Base-by-base conservation (phyloP, 169 alveolate genomes). In the Cryptosporidium ubiquitum region DNA sequence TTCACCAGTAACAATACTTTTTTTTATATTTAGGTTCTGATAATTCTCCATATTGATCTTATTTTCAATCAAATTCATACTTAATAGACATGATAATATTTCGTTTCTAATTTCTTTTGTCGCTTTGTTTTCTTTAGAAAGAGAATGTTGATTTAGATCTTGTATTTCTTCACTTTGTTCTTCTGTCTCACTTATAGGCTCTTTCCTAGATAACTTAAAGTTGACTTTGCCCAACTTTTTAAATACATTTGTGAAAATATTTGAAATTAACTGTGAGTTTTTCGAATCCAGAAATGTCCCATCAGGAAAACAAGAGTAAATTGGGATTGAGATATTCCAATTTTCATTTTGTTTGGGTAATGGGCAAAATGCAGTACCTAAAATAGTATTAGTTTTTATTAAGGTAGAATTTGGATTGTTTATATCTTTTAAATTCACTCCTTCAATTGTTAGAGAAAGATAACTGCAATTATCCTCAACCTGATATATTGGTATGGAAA, bases 331-430 rank as follows among this genome's bases (percentile, higher is more conserved):
- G 10, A 79, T 23, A 42, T 79, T 31, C 89, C 89, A 79, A 12
- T 42, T 29, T 23, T 64, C 42, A 64, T 79, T 64, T 40, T 44
- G 37, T 0, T 60, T 42, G 1, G 89, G 89, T 29, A 79, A 64
- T 16, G 89, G 89, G 40, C 89, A 79, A 79, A 61, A 79, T 16
- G 79, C 68, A 60, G 29, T 33, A 12, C 89, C 89, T 6, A 79
- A 29, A 61, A 47, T 20, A 61, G 33, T 40, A n/a, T 29, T 64
- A 0, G 23, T 2, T 14, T 64, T 64, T 58, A 18, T 31, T 7
- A 26, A 9, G 37, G 0, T 9, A 20, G 18, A 58, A 58, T 58
- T 58, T 26, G 55, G 16, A 47, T 0, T 47, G 12, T 47, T 20
- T 14, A 10, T 18, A 12, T 79, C 68, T 1, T 26, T 29, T 29